A percentile compares a stretch with the other conserved stretches of the same genome.
Conservation (phyloP, 177 flowering plant species). For the Tripterygium wilfordii region DNA sequence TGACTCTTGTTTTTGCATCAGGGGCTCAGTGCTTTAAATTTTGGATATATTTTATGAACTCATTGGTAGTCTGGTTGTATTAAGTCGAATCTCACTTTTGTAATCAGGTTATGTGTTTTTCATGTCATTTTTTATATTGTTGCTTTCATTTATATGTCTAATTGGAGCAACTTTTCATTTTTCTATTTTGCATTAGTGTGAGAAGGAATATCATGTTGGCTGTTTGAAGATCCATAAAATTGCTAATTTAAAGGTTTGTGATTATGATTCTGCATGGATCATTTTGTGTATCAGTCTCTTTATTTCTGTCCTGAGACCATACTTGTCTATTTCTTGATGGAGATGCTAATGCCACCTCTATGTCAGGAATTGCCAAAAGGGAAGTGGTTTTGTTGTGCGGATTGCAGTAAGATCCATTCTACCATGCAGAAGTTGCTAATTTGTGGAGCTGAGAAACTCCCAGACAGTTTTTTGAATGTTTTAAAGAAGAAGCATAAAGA, state of each 20-base stretch:
- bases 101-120: not conserved
- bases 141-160: not conserved
- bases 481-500: constrained; percentile 41
- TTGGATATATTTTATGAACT: too few species aligned
- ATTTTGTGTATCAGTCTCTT: not conserved
- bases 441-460: constrained; percentile 55
- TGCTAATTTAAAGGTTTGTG: constrained; percentile 67
- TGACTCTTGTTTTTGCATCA: too few species aligned
- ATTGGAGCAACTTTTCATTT: not conserved
- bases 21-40: too few species aligned
- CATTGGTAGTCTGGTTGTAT: too few species aligned
- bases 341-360: constrained; percentile 8
- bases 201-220: constrained; percentile 89
- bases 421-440: constrained; percentile 48
- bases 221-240: constrained; percentile 69
- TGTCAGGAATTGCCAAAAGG: constrained; percentile 83
- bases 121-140: not conserved
- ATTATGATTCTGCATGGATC: not conserved
- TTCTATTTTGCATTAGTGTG: constrained; percentile 51
- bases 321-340: not conserved
- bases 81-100: too few species aligned
- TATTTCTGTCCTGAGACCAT: constrained; percentile 1
- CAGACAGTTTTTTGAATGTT: constrained; percentile 37
- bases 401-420: constrained; percentile 60
- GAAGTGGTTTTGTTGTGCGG: constrained; percentile 80